These are phyloP conservation scores for Yamadazyma kitorensis DNA, from an alignment of 805 yeast species.

Conservation along the genomic window DNA sequence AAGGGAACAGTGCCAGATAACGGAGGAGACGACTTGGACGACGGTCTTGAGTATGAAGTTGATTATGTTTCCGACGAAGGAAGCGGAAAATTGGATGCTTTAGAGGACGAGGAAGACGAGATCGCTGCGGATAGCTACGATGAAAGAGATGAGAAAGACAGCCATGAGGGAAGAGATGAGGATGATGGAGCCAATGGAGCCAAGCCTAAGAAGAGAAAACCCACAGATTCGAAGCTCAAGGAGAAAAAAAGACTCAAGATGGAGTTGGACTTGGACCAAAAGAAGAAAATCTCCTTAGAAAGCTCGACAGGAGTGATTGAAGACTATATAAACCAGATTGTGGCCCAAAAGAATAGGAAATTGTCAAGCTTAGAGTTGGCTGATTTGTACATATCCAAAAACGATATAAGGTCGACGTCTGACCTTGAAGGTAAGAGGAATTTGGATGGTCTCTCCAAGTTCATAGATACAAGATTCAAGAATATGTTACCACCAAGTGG, in stretches of 20 bases:
- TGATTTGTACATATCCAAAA: conserved; percentile 58
- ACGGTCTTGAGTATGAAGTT: conserved; percentile 64
- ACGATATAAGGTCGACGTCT: conserved; percentile 59
- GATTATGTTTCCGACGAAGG: conserved; percentile 37
- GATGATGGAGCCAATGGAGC: background rate
- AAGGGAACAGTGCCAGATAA: too few species aligned
- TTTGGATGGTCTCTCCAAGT: conserved; percentile 54
- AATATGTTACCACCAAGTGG: conserved; percentile 46
- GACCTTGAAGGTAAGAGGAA: conserved; percentile 51
- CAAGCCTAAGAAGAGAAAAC: conserved; percentile 16
- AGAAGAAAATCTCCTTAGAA: conserved; percentile 51
- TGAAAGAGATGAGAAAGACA: conserved; percentile 21
- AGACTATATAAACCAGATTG: conserved; percentile 61
- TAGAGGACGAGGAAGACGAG: conserved; percentile 13
- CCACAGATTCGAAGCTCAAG: conserved; percentile 44
- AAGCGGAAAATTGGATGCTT: conserved; percentile 16
- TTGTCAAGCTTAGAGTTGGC: conserved; percentile 73
- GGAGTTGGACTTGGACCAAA: conserved; percentile 61
- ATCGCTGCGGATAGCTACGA: conserved; percentile 27
- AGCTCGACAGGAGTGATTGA: conserved; percentile 56
- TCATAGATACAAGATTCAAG: conserved; percentile 49
- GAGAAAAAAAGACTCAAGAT: conserved; percentile 65
- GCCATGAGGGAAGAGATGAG: conserved; percentile 11
- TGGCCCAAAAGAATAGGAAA: conserved; percentile 60
- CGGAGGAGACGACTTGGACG: conserved; percentile 71